Base-by-base conservation (phyloP, 257 asterid species). In the Solanum bulbocastanum region DNA sequence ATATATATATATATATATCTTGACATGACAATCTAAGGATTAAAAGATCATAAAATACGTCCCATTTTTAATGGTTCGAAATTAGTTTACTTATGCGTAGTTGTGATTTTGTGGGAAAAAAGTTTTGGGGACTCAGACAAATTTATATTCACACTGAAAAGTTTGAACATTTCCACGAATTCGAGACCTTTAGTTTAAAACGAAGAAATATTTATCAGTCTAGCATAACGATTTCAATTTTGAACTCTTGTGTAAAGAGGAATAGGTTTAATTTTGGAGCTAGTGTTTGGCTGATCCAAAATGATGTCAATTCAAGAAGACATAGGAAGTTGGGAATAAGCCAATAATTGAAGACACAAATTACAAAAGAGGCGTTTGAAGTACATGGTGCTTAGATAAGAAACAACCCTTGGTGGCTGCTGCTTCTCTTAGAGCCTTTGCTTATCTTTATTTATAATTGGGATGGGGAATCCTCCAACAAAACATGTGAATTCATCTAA, bases 401-500 rank as follows among this genome's bases (percentile, higher is more conserved):
- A 46, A 81, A 81, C 42, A 81, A 30, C 40, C 25, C 42, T 36
- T 81, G 68, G 68, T 81, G 42, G 27, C 6, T 81, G 85, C 10
- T 46, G 40, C 40, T 27, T 79, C 85, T 79, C 27, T 14, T 36
- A 16, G 16, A 46, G 85, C 40, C 66, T 30, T 65, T 81, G 40
- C 40, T 79, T 44, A 79, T 81, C 85, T 81, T 46, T 20, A 27
- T 30, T 30, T 42, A 46, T 81, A 81, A 81, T 46, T 81, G 42
- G 30, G 20, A 25, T 81, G 66, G 40, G 27, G 85, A 83, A 49
- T 74, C 75, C 58, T 66, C 75, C 35, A 37, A 66, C 86, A 72
- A 65, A 44, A 69, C 87, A 83, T 83, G 89, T 83, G 89, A 74
- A 49, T 32, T 33, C 44, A n/a, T 46, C 87, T 69, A n/a, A 33